phyloP scores from a whole-genome alignment of 805 yeast genomes.

The Wickerhamomyces chambardii region DNA sequence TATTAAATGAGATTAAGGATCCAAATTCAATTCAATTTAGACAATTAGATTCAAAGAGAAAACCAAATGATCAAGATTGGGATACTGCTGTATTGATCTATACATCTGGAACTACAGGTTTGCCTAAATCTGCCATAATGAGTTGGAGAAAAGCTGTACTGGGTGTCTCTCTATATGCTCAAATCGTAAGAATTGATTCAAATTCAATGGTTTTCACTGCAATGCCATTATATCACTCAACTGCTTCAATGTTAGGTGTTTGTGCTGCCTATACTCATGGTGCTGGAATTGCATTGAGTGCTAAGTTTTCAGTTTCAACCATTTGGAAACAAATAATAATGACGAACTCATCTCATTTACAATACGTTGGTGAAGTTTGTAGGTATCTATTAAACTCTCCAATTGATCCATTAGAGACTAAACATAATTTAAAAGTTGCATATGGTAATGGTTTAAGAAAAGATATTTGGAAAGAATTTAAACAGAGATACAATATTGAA shows the following conservation, averaged over 20 bases:
- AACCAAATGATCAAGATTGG: constrained; percentile 46
- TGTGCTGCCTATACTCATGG: constrained; percentile 62
- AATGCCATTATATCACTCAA: constrained; percentile 94
- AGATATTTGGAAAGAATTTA: constrained; percentile 82
- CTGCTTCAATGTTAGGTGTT: constrained; percentile 83
- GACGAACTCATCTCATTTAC: constrained; percentile 68
- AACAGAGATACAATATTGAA: constrained; percentile 62
- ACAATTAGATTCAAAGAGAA: constrained; percentile 47
- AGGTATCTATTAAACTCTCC: constrained; percentile 69
- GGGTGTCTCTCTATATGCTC: constrained; percentile 65
- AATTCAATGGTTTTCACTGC: constrained; percentile 68
- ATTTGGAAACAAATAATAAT: constrained; percentile 87
- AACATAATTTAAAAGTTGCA: constrained; percentile 59
- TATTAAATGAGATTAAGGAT: constrained; percentile 30
- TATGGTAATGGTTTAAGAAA: constrained; percentile 87
- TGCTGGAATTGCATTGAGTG: constrained; percentile 69
- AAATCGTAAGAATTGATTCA: constrained; percentile 49
- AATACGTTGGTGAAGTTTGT: constrained; percentile 94
- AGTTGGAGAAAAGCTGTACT: constrained; percentile 79
- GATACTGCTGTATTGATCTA: constrained; percentile 68
- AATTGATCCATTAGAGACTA: constrained; percentile 53
- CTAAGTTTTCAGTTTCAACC: constrained; percentile 72
- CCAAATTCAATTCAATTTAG: constrained; percentile 38
- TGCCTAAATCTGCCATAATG: constrained; percentile 91
- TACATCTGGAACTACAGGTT: constrained; percentile 92